phyloP scores from a whole-genome alignment of 371 early-diverging fungal genomes.

The Conidiobolus incongruus region DNA sequence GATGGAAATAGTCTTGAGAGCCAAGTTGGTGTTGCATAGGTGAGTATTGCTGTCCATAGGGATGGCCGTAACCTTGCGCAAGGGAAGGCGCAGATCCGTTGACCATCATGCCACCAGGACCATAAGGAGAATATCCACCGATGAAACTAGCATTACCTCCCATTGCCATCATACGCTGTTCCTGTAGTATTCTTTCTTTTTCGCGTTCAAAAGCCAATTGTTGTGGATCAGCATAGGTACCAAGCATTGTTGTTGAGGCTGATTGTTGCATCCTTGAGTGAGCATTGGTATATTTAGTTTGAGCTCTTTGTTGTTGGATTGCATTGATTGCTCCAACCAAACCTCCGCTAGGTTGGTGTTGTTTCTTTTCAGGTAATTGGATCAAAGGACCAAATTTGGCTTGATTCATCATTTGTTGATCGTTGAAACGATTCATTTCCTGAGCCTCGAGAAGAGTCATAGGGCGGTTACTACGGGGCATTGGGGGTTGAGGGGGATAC shows the following conservation, averaged over 20 bases:
- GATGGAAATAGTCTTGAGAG: no score
- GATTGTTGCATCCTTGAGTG: neutral
- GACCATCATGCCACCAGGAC: no score
- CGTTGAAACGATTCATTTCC: neutral
- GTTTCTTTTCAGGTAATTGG: constrained; percentile 6
- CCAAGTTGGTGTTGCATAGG: no score
- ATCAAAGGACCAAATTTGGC: constrained; percentile 6
- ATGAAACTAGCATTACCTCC: no score
- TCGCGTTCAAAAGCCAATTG: constrained; percentile 7
- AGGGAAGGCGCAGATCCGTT: no score
- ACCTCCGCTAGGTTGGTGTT: constrained; percentile 5
- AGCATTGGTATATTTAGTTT: constrained; percentile 5
- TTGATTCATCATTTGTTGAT: neutral
- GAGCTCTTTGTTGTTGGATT: constrained; percentile 6
- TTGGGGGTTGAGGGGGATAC: no score
- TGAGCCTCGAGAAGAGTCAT: constrained; percentile 1
- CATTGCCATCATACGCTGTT: constrained; percentile 7
- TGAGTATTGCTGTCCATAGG: no score
- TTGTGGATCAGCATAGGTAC: constrained; percentile 3
- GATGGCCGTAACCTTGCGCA: no score
- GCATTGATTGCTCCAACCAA: constrained; percentile 11
- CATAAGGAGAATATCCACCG: no score
- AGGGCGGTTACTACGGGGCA: no score
- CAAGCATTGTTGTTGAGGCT: neutral
- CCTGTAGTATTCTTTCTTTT: constrained; percentile 6